Evolutionary conservation across 192 early-diverging fungal genomes (phyloP).

Genomic region (Pilaira anomala): DNA sequence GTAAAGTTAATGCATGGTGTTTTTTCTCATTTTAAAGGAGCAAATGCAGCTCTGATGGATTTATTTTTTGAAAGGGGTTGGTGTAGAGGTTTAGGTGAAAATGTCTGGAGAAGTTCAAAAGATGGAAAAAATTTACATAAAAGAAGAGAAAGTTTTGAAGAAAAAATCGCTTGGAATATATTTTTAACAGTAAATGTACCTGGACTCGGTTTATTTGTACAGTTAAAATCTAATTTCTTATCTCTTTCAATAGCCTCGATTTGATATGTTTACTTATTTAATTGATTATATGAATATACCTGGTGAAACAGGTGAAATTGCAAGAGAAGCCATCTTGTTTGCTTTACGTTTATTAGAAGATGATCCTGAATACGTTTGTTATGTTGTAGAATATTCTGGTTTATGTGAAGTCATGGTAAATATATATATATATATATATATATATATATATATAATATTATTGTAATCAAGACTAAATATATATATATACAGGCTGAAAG

Average conservation of each 20-base stretch:
- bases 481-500: conserved; percentile 28
- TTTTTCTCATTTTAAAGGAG: conserved; percentile 39
- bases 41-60: conserved; percentile 41
- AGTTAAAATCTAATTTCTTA: neutral
- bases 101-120: conserved; percentile 36
- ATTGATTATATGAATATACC: conserved; percentile 43
- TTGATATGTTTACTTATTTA: conserved; percentile 39
- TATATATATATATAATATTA: no score
- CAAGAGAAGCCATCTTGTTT: conserved; percentile 40
- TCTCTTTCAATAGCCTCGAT: conserved; percentile 27
- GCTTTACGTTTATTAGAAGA: conserved; percentile 34
- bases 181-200: conserved; percentile 28
- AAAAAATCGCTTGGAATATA: conserved; percentile 35
- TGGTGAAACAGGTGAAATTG: conserved; percentile 41
- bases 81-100: conserved; percentile 39
- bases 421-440: neutral
- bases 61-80: conserved; percentile 40
- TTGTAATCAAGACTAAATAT: no score
- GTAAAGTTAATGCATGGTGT: conserved; percentile 40
- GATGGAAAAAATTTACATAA: conserved; percentile 31
- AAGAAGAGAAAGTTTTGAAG: conserved; percentile 33
- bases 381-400: conserved; percentile 40
- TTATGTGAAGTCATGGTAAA: conserved; percentile 41
- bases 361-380: conserved; percentile 40
- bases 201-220: neutral